Base-by-base conservation (phyloP, 1,139 yeast species). In the Tardiomyces digboiensis region DNA sequence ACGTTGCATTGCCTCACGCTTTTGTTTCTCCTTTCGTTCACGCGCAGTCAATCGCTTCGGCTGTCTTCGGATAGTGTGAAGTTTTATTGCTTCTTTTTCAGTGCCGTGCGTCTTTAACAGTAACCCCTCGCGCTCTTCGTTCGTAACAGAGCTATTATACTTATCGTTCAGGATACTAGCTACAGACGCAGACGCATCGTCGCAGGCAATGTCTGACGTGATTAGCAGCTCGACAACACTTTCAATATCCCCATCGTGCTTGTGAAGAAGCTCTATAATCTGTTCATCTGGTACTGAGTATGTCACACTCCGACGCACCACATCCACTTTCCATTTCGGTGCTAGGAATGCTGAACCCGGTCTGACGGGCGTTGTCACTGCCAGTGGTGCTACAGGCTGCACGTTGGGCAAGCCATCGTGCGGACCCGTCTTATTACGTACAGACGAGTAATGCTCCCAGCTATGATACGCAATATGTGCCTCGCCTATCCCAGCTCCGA, bases 401-500 rank as follows among this genome's bases (percentile, higher is more conserved):
- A 63, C 62, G n/a, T 53, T 46, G 1, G 70, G 68, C 13, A 58
- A 51, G 2, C 72, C 72, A 10, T 50, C 47, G 43, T 61, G 64
- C 5, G 72, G 71, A 0, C 70, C 71, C 8, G 50, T 54, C 12
- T 56, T 48, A 40, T 64, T 62, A 19, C 72, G 56, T 5, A 67
- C 66, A 10, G 68, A 61, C 18, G 69, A 64, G 47, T 67, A 67
- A 51, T 67, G 72, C 46, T 67, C 72, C 71, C 71, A 68, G 2
- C 61, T 56, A 42, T 67, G 72, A 42, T 68, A 68, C 5, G 70
- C 72, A 37, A 68, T 54, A 43, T 68, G 71, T 7, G 63, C 46
- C 14, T 42, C 23, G 26, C 38, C 16, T 8, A 16, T 16, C 13
- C 42, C 39, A 6, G 21, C 16, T 19, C 43, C 40, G 4, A 23